Evolutionary conservation across 164 flowering plant species (phyloP).

Genomic region (Aristolochia fimbriata): DNA sequence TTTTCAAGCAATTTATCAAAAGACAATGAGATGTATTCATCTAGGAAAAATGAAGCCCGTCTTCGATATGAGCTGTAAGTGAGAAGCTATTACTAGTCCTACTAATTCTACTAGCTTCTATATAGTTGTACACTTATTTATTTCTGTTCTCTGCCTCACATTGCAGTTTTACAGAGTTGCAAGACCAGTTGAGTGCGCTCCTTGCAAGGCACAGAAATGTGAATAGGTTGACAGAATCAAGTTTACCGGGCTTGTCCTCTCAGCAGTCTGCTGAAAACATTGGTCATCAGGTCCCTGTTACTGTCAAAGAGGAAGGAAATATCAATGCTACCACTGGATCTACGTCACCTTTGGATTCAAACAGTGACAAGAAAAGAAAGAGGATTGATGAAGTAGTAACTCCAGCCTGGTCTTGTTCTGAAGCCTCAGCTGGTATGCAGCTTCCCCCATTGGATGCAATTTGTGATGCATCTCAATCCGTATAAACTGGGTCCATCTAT

Average conservation of each 20-base stretch:
- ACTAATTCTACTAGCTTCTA: neutral
- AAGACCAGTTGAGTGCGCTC: slow-evolving; percentile 36
- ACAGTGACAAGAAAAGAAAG: slow-evolving; percentile 3
- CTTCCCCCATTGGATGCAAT: neutral
- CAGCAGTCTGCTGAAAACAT: slow-evolving; percentile 3
- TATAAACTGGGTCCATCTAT: neutral
- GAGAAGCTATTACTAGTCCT: neutral
- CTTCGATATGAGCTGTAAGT: slow-evolving; percentile 71
- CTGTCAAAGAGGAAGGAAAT: slow-evolving; percentile 1
- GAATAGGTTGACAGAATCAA: slow-evolving; percentile 5
- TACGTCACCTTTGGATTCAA: neutral
- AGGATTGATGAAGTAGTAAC: neutral
- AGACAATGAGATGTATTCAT: slow-evolving; percentile 42
- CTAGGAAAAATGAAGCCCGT: slow-evolving; percentile 54
- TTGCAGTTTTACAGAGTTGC: slow-evolving; percentile 42
- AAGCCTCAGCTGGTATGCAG: neutral
- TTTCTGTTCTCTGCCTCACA: neutral
- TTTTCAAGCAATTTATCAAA: slow-evolving; percentile 30
- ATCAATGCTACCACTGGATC: neutral
- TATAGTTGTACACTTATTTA: neutral
- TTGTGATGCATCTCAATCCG: neutral
- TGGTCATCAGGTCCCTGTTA: neutral
- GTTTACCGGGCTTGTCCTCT: neutral
- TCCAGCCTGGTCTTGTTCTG: neutral
- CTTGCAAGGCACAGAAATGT: slow-evolving; percentile 24